A percentile compares a stretch with the other conserved stretches of the same genome.
Conservation (phyloP, 306 rosid species). For the Cicer chorassanicum region DNA sequence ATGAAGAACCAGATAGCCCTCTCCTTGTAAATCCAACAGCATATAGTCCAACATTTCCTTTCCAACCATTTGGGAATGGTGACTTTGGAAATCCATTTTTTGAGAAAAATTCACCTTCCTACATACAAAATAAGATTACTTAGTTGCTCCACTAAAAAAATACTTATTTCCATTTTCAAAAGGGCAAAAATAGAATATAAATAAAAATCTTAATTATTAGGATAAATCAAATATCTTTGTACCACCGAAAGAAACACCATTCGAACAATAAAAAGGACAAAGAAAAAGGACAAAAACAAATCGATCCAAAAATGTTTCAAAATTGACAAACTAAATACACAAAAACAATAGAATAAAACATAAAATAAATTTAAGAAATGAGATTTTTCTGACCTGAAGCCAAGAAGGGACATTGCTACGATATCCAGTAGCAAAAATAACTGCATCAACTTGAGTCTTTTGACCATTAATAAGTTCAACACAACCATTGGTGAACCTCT, state of each 20-base stretch:
- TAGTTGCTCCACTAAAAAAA: background rate
- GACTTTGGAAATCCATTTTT: constrained; percentile 85
- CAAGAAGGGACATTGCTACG: constrained; percentile 96
- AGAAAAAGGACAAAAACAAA: no score
- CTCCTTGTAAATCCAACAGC: constrained; percentile 95
- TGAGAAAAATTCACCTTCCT: constrained; percentile 86
- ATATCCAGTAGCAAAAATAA: constrained; percentile 86
- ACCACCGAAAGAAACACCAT: no score
- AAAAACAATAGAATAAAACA: background rate
- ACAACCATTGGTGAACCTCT: constrained; percentile 48
- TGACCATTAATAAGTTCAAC: constrained; percentile 74
- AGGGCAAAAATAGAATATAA: no score
- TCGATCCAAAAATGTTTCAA: no score
- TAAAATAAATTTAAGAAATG: background rate
- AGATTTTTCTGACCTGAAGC: constrained; percentile 77
- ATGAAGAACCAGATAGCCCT: constrained; percentile 87
- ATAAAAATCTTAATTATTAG: no score
- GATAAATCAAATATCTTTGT: no score
- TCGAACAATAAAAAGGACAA: no score
- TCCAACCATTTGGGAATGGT: constrained; percentile 86
- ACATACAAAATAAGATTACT: constrained; percentile 50
- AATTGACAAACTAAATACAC: no score
- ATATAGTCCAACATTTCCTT: constrained; percentile 82
- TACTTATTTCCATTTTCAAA: background rate
- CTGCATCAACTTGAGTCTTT: constrained; percentile 61